Percentiles rank a stretch among this genome's conserved stretches.
Evolutionary conservation across 192 early-diverging fungal genomes (phyloP).

Genomic region (Coemansia sp.): DNA sequence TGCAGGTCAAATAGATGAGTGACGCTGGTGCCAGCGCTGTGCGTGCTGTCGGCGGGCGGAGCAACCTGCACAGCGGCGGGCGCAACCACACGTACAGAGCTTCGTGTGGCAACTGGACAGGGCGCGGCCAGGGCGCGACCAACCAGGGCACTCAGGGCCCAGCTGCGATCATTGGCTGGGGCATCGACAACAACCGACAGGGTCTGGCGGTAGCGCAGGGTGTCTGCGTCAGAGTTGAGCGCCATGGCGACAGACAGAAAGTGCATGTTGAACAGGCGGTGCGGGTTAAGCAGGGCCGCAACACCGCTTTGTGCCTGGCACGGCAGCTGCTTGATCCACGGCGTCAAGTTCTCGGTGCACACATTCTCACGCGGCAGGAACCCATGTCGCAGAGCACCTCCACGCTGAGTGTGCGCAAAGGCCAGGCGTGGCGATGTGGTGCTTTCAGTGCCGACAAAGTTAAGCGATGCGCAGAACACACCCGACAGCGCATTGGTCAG

Average conservation of each 20-base stretch:
- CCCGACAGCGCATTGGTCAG: conserved; percentile 91
- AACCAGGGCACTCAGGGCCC: conserved; percentile 54
- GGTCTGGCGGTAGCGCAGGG: conserved; percentile 69
- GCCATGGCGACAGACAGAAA: conserved; percentile 89
- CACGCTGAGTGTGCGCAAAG: conserved; percentile 31
- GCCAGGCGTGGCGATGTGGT: conserved; percentile 60
- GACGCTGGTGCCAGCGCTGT: background rate
- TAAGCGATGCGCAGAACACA: conserved; percentile 94
- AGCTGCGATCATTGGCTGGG: conserved; percentile 31
- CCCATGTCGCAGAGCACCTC: conserved; percentile 64
- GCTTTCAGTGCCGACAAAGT: conserved; percentile 81
- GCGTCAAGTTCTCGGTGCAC: conserved; percentile 98
- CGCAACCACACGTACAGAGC: conserved; percentile 38
- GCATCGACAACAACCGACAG: conserved; percentile 82
- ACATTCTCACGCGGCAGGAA: conserved; percentile 87
- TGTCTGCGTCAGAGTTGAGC: conserved; percentile 54
- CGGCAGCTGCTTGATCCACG: conserved; percentile 94
- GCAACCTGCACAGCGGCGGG: conserved; percentile 13
- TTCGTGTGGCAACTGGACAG: conserved; percentile 57
- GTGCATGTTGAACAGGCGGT: conserved; percentile 86
- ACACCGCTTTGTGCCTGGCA: conserved; percentile 91
- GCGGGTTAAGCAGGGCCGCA: conserved; percentile 83
- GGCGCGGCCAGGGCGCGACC: conserved; percentile 43
- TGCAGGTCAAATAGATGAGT: conserved; percentile 29
- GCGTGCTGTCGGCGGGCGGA: conserved; percentile 17